Evolutionary conservation across 2,329 filamentous ascomycete species (phyloP), one percentile per base, ranked within the genome.

Genomic region (Hymenoscyphus fructigenus): DNA sequence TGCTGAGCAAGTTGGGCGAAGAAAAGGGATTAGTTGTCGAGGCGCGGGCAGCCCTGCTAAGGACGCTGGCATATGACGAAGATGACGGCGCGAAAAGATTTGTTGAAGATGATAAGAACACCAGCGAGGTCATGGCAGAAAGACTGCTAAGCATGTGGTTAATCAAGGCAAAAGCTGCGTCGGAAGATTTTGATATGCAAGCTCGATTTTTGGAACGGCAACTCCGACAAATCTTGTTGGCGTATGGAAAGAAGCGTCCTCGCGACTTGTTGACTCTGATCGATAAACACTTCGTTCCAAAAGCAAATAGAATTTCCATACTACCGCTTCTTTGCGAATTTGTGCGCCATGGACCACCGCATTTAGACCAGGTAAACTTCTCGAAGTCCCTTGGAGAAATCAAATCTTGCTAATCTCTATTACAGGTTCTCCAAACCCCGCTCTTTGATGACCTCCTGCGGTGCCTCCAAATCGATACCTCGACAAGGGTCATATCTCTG

Each of bases 401-500:
- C 17, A 3, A n/a, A 50, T 17, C 28, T 34, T 58, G 28, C 53
- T 57, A 36, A 62, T 28, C 5, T 34, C 14, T 23, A 32, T 44
- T 50, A 5, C 53, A 62, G 41, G 63, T 93, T 41, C 78, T 91
- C 5, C 84, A 92, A 69, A 93, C 91, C 0, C 84, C 87, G 0
- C 80, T 95, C 1, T 89, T 95, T 69, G 83, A 85, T 65, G 87
- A 90, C 73, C 79, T 95, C 23, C 79, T 94, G 61, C 87, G 85
- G 72, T 93, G 90, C 68, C 81, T 95, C 1, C 89, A 92, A 76
- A 85, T 85, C 62, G 91, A 95, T 75, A 91, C 89, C 1, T 93
- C 91, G 0, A 91, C 90, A 0, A 88, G 89, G 0, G 86, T 90
- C 2, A 83, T 94, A n/a, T 91, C 91, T 1, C 80, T 92, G 55